A percentile compares a stretch with the other conserved stretches of the same genome.
These are phyloP conservation scores for Thuidium tamariscinum DNA, from an alignment of 225 moss, liverwort and hornwort genomes.

Conservation along the genomic window DNA sequence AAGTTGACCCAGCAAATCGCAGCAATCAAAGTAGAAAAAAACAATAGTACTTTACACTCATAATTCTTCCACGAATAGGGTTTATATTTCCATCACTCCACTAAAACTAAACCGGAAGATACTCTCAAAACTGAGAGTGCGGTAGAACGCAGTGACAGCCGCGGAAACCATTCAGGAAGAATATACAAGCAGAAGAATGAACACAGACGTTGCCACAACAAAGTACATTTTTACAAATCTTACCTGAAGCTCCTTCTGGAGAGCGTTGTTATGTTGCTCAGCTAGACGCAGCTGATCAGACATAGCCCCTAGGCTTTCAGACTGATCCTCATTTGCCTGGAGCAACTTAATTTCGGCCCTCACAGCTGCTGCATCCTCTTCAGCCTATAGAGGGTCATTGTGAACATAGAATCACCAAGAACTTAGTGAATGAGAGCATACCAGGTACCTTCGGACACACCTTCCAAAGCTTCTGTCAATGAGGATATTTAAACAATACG, in stretches of 20 bases:
- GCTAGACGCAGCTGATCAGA: conserved; percentile 47
- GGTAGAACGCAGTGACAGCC: background rate
- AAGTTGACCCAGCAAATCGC: background rate
- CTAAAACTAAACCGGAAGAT: background rate
- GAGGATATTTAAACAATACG: background rate
- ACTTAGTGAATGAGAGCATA: background rate
- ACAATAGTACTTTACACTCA: background rate
- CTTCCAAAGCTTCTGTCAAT: background rate
- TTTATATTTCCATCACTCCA: background rate
- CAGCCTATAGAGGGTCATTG: conserved; percentile 43
- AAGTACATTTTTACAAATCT: background rate
- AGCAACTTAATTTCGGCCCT: conserved; percentile 79
- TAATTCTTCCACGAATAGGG: background rate
- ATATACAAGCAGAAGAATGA: background rate
- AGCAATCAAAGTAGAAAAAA: background rate
- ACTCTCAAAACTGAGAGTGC: background rate
- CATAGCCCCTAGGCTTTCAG: conserved; percentile 36
- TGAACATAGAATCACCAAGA: background rate
- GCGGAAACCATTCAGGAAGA: background rate
- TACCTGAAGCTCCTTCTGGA: conserved; percentile 83
- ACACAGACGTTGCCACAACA: background rate
- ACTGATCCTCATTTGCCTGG: conserved; percentile 63
- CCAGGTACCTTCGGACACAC: background rate
- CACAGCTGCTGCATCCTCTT: conserved; percentile 86
- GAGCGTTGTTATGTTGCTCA: conserved; percentile 65